phyloP scores from a whole-genome alignment of 352 stramenopile genomes.

The Phytophthora macrochlamydospora region DNA sequence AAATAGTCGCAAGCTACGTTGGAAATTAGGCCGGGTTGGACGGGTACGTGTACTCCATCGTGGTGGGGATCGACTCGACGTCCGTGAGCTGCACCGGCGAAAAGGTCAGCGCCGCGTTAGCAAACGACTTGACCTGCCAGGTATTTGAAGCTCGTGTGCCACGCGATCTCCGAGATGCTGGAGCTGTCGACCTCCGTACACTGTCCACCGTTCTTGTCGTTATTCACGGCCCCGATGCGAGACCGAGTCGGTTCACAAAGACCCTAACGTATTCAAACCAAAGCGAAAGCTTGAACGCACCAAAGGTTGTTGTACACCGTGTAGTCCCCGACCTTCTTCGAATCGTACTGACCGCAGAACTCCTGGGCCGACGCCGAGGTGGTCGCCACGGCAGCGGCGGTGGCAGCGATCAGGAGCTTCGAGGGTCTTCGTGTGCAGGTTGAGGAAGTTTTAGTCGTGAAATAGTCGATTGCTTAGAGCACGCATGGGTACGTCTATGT shows the following conservation, averaged over 20 bases:
- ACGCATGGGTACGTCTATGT: no score
- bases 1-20: conserved; percentile 46
- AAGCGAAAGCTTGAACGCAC: no score
- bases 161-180: conserved; percentile 32
- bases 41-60: conserved; percentile 37
- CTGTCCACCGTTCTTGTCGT: conserved; percentile 30
- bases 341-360: conserved; percentile 28
- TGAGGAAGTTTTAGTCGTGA: no score
- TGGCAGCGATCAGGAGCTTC: conserved; percentile 12
- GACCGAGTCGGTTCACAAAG: no score
- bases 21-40: conserved; percentile 34
- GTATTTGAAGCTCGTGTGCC: conserved; percentile 40
- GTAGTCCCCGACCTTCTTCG: conserved; percentile 27
- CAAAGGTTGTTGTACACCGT: conserved; percentile 50
- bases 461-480: no score
- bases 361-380: conserved; percentile 3
- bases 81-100: conserved; percentile 28
- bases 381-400: conserved; percentile 1
- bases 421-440: neutral
- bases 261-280: no score
- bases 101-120: conserved; percentile 43
- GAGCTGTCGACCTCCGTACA: conserved; percentile 38
- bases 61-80: conserved; percentile 41
- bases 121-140: conserved; percentile 48
- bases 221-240: conserved; percentile 9